These are phyloP conservation scores for Termitomyces sp. DNA, from an alignment of 768 basidiomycete species.

Conservation along the genomic window DNA sequence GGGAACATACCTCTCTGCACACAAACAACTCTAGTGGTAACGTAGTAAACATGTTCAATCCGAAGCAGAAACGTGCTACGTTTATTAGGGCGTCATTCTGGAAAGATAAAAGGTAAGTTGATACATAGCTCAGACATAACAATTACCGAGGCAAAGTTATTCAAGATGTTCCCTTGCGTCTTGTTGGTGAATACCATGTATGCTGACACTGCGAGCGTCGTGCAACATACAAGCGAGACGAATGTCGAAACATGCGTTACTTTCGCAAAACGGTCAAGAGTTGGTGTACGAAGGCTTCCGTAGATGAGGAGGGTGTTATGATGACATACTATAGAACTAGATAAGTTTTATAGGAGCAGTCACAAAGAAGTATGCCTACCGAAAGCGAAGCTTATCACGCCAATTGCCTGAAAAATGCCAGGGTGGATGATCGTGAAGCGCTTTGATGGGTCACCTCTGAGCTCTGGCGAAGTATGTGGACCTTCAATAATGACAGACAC, in stretches of 20 bases:
- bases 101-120: constrained; percentile 7
- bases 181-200: constrained; percentile 89
- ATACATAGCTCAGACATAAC: background rate
- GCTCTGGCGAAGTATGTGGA: constrained; percentile 65
- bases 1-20: constrained; percentile 76
- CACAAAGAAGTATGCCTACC: constrained; percentile 29
- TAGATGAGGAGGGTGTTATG: constrained; percentile 98
- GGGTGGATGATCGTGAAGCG: constrained; percentile 75
- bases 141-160: constrained; percentile 82
- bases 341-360: constrained; percentile 3
- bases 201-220: constrained; percentile 80
- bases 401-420: constrained; percentile 92
- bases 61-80: constrained; percentile 91
- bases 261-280: constrained; percentile 87
- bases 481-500: constrained; percentile 80
- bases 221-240: constrained; percentile 82
- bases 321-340: constrained; percentile 68
- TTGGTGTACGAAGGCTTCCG: constrained; percentile 88
- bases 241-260: constrained; percentile 92
- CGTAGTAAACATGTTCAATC: constrained; percentile 97
- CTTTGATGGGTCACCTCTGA: constrained; percentile 75
- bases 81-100: constrained; percentile 89
- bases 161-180: constrained; percentile 93
- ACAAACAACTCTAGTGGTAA: constrained; percentile 96
- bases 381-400: constrained; percentile 95